phyloP scores from a whole-genome alignment of 768 basidiomycete species.

The Lenzites betulinus region DNA sequence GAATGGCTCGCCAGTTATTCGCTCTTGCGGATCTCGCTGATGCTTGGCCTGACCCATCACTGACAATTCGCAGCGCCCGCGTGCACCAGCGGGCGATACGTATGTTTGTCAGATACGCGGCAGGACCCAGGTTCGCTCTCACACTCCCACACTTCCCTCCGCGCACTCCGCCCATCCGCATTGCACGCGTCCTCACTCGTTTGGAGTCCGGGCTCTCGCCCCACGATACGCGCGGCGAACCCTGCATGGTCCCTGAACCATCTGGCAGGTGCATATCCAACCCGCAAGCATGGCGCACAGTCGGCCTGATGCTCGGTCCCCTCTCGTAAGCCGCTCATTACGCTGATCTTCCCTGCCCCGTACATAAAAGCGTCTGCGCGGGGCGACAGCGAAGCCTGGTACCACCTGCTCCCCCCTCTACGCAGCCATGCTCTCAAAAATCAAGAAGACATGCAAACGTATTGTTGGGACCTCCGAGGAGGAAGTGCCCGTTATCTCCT shows the following conservation, averaged over 20 bases:
- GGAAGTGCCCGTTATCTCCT: slow-evolving; percentile 57
- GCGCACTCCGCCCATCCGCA: slow-evolving; percentile 10
- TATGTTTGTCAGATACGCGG: slow-evolving; percentile 11
- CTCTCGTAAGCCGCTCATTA: slow-evolving; percentile 17
- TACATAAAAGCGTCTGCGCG: slow-evolving; percentile 6
- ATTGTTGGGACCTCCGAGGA: slow-evolving; percentile 62
- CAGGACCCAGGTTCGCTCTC: slow-evolving; percentile 1
- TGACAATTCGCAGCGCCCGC: slow-evolving; percentile 5
- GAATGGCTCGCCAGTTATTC: slow-evolving; percentile 19
- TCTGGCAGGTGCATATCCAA: slow-evolving; percentile 2
- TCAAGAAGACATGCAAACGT: slow-evolving; percentile 55
- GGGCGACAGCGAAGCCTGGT: not conserved
- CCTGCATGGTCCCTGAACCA: slow-evolving; percentile 1
- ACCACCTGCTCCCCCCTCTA: slow-evolving; percentile 18
- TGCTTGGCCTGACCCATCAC: slow-evolving; percentile 12
- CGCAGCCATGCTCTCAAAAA: slow-evolving; percentile 23
- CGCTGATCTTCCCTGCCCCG: not conserved
- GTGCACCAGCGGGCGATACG: slow-evolving; percentile 2
- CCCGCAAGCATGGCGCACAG: slow-evolving; percentile 2
- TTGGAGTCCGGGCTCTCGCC: slow-evolving; percentile 1
- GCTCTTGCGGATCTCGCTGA: not conserved
- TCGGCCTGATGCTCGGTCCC: slow-evolving; percentile 15
- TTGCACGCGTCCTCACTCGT: slow-evolving; percentile 18
- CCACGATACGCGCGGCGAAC: slow-evolving; percentile 4
- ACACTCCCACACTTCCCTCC: slow-evolving; percentile 17